phyloP scores from a whole-genome alignment of 805 yeast genomes.

The Debaryomyces hansenii region DNA sequence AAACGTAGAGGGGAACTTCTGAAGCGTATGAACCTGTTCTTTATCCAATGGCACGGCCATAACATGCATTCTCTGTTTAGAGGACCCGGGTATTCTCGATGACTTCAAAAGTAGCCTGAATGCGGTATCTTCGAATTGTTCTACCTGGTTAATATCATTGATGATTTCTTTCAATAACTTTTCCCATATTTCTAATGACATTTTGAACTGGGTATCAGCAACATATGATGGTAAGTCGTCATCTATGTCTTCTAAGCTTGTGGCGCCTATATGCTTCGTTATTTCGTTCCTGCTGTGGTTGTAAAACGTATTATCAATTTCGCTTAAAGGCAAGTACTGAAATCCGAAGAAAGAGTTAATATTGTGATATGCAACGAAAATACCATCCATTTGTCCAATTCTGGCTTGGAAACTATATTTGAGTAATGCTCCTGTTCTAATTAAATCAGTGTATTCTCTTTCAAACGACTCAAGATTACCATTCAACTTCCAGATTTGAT shows the following conservation, averaged over 20 bases:
- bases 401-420: conserved; percentile 91
- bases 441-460: conserved; percentile 74
- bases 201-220: conserved; percentile 68
- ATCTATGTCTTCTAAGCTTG: conserved; percentile 22
- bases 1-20: conserved; percentile 23
- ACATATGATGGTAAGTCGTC: conserved; percentile 45
- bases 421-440: conserved; percentile 67
- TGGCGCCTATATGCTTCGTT: conserved; percentile 14
- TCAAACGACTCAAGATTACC: conserved; percentile 82
- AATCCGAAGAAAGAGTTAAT: conserved; percentile 81
- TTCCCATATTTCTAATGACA: conserved; percentile 54
- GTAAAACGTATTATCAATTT: conserved; percentile 56
- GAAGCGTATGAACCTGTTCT: conserved; percentile 21
- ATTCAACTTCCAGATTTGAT: conserved; percentile 58
- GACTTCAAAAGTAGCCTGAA: conserved; percentile 28
- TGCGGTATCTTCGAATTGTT: conserved; percentile 13
- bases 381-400: conserved; percentile 96
- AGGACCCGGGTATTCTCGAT: conserved; percentile 3
- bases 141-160: conserved; percentile 22
- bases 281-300: conserved; percentile 9
- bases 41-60: conserved; percentile 29
- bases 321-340: conserved; percentile 76
- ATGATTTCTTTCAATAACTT: conserved; percentile 26
- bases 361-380: conserved; percentile 89
- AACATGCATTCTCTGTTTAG: conserved; percentile 16